These are phyloP conservation scores for Pterocarpus santalinus DNA, from an alignment of 306 rosid genomes.

Conservation along the genomic window DNA sequence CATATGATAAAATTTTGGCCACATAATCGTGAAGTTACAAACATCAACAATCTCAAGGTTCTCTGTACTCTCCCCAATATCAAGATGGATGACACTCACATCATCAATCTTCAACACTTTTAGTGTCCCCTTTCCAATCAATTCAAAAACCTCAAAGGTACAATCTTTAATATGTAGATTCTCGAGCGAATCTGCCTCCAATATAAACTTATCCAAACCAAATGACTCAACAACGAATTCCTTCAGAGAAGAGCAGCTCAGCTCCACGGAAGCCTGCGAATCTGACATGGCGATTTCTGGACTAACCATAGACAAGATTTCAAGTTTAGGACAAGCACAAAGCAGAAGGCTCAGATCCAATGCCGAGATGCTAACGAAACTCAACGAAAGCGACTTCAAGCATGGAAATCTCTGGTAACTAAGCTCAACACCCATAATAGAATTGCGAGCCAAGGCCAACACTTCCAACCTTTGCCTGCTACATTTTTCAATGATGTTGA, in stretches of 20 bases:
- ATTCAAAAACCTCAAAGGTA: constrained; percentile 65
- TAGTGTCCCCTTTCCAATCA: constrained; percentile 68
- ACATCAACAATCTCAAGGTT: constrained; percentile 85
- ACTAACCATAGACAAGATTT: constrained; percentile 56
- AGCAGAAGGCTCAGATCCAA: constrained; percentile 78
- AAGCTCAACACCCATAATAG: constrained; percentile 69
- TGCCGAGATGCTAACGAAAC: constrained; percentile 66
- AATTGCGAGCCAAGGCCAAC: constrained; percentile 66
- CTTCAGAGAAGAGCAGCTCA: constrained; percentile 68
- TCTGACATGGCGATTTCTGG: constrained; percentile 73
- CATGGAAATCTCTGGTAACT: constrained; percentile 74
- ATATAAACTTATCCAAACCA: constrained; percentile 59
- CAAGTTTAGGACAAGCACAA: constrained; percentile 71
- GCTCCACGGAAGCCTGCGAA: constrained; percentile 63
- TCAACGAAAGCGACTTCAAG: constrained; percentile 66
- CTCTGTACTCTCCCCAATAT: constrained; percentile 74
- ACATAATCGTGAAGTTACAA: constrained; percentile 70
- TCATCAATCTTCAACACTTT: constrained; percentile 72
- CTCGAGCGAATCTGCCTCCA: constrained; percentile 71
- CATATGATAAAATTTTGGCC: constrained; percentile 83
- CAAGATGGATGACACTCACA: constrained; percentile 73
- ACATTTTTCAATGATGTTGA: constrained; percentile 77
- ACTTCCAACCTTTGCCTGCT: constrained; percentile 65
- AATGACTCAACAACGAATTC: constrained; percentile 64
- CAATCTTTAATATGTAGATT: constrained; percentile 67